A percentile compares a stretch with the other conserved stretches of the same genome.
phyloP scores from a whole-genome alignment of 2,329 filamentous ascomycete genomes.

The Calycina herbarum region DNA sequence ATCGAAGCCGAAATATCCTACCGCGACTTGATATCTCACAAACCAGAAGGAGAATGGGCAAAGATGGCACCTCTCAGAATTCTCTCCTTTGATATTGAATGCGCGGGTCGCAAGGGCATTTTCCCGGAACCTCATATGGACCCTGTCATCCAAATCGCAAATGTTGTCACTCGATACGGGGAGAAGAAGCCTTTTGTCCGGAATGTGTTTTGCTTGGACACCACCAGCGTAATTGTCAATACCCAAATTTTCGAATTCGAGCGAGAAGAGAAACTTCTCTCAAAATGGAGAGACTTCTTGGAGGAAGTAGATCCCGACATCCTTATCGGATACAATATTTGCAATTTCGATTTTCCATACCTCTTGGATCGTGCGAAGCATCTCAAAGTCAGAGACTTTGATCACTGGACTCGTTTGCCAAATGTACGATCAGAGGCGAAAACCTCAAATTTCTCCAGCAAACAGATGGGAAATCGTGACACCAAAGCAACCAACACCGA shows the following conservation, averaged over 20 bases:
- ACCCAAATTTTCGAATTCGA: slow-evolving; percentile 86
- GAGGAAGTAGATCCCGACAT: slow-evolving; percentile 92
- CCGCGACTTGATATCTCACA: slow-evolving; percentile 79
- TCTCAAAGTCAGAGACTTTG: slow-evolving; percentile 76
- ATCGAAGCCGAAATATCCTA: slow-evolving; percentile 90
- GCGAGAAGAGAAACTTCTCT: slow-evolving; percentile 85
- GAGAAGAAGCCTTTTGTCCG: slow-evolving; percentile 93
- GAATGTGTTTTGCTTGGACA: slow-evolving; percentile 94
- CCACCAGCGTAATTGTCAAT: slow-evolving; percentile 89
- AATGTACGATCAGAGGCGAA: slow-evolving; percentile 70
- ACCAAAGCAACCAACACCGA: slow-evolving; percentile 95
- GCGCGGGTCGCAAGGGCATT: slow-evolving; percentile 93
- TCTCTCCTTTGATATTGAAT: slow-evolving; percentile 97
- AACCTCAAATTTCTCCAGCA: slow-evolving; percentile 88
- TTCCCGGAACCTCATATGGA: slow-evolving; percentile 92
- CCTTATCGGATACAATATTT: slow-evolving; percentile 98
- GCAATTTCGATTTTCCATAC: slow-evolving; percentile 98
- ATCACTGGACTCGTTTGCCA: slow-evolving; percentile 82
- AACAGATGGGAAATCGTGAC: slow-evolving; percentile 96
- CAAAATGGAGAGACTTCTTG: slow-evolving; percentile 86
- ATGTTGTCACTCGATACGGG: slow-evolving; percentile 91
- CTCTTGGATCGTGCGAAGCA: slow-evolving; percentile 84
- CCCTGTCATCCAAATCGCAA: slow-evolving; percentile 97
- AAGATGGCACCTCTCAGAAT: slow-evolving; percentile 96
- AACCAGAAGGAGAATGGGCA: slow-evolving; percentile 89